These are phyloP conservation scores for Fusarium siculi DNA, from an alignment of 2,329 filamentous ascomycete species.

Conservation along the genomic window DNA sequence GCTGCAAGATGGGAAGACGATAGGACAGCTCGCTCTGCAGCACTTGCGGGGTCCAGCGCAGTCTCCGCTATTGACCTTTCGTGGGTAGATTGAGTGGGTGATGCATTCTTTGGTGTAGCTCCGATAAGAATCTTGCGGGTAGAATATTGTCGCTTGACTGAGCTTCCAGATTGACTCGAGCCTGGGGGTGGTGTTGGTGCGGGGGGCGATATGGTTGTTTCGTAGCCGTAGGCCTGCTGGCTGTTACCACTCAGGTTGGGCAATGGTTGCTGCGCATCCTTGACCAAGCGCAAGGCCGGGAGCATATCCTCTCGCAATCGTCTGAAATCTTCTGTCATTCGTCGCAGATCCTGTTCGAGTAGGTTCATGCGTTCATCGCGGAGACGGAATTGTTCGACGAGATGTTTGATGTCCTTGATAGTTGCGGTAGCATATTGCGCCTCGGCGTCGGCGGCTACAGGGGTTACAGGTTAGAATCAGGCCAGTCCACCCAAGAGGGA, in stretches of 20 bases:
- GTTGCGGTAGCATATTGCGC: slow-evolving; percentile 87
- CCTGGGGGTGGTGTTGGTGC: slow-evolving; percentile 65
- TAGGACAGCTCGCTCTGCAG: slow-evolving; percentile 72
- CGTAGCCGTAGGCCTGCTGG: slow-evolving; percentile 61
- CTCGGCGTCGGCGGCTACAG: slow-evolving; percentile 85
- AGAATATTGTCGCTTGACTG: slow-evolving; percentile 76
- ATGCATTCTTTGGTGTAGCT: slow-evolving; percentile 77
- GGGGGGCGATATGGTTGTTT: slow-evolving; percentile 62
- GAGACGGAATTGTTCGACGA: slow-evolving; percentile 88
- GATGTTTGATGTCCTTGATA: slow-evolving; percentile 89
- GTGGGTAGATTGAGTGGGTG: slow-evolving; percentile 77
- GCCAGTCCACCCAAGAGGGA: slow-evolving; percentile 36
- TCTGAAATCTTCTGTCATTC: slow-evolving; percentile 88
- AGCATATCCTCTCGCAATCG: slow-evolving; percentile 91
- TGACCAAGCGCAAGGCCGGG: slow-evolving; percentile 88
- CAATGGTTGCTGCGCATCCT: slow-evolving; percentile 90
- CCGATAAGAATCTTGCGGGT: slow-evolving; percentile 80
- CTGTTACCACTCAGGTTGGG: slow-evolving; percentile 61
- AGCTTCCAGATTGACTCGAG: slow-evolving; percentile 58
- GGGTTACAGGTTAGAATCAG: slow-evolving; percentile 23
- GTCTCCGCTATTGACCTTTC: slow-evolving; percentile 72
- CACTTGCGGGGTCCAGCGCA: slow-evolving; percentile 74
- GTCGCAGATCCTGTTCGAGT: slow-evolving; percentile 84
- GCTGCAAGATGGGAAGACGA: slow-evolving; percentile 77
- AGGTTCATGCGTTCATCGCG: slow-evolving; percentile 90